Conservation (phyloP, 345 rosid species). For the Gossypium arboreum region DNA sequence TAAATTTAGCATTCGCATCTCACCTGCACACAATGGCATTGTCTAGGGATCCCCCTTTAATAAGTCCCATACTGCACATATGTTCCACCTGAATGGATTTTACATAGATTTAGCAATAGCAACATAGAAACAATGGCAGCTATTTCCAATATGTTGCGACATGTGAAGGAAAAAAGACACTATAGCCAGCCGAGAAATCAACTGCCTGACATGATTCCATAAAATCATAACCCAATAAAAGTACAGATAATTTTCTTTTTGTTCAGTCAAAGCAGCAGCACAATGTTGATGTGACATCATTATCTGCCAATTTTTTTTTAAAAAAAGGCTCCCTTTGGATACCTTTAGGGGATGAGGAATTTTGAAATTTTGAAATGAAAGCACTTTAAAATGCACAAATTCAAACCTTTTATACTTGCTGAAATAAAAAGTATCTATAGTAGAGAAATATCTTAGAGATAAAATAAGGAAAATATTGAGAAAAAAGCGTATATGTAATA, state of each 20-base stretch:
- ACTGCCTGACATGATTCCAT: not conserved
- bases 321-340: not conserved
- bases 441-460: not conserved
- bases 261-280: not conserved
- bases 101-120: conserved; percentile 7
- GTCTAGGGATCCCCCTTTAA: conserved; percentile 80
- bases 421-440: not conserved
- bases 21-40: conserved; percentile 90
- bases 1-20: conserved; percentile 16
- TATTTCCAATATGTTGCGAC: not conserved
- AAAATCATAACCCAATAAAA: not conserved
- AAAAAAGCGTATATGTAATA: not conserved
- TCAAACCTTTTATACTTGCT: not conserved
- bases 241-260: not conserved
- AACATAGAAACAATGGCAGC: not conserved
- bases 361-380: not conserved
- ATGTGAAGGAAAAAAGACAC: not conserved
- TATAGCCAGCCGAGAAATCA: not conserved
- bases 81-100: conserved; percentile 57
- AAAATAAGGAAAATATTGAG: not conserved
- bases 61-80: conserved; percentile 66
- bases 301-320: not conserved
- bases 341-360: not conserved
- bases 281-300: not conserved
- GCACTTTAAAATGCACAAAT: not conserved